Evolutionary conservation across 495 filamentous ascomycete genomes (phyloP), one percentile per base, ranked within the genome.

Genomic region (Cercophora scortea): DNA sequence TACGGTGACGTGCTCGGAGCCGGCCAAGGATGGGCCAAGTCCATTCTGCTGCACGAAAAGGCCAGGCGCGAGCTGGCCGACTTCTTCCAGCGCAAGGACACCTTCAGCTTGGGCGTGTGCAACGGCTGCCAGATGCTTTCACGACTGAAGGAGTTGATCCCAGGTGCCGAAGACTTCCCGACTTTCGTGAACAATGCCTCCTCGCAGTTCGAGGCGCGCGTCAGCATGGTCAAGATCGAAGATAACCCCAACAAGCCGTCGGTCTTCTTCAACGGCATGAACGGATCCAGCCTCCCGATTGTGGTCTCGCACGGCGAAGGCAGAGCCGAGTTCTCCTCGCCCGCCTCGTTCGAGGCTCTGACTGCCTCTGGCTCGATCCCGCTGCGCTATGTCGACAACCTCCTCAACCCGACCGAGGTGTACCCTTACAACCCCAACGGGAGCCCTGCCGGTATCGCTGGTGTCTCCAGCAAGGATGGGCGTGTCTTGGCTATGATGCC

Each of bases 51-150:
- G 56, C 87, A 96, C 69, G 78, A 85, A 17, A 82, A 83, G 52
- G 84, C 87, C 4, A 81, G 90, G 33, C 72, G 71, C 44, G 84
- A 91, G 58, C 95, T 97, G 71, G 70, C 86, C 57, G 63, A 65
- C 8, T 98, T 98, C 82, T 97, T 98, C 69, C 79, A 85, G 62
- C 81, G 94, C 36, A 79, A 81, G 35, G 87, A 96, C 57, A 96
- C 93, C 8, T 98, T 98, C 69, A 80, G 88, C 8, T 78, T 98
- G 1, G 93, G 94, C 47, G 92, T 97, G 19, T 97, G 93, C 79
- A 98, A 98, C 66, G 93, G 93, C 44, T 96, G 93, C 59, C 93
- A 98, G 69, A 96, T 98, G 81, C 76, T 97, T 17, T 86, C 84
- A 11, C 82, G 86, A 15, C 76, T 98, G 13, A 88, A 86, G 63